Conservation (phyloP, 2,329 filamentous ascomycete genomes). For the Penicillium sp. region DNA sequence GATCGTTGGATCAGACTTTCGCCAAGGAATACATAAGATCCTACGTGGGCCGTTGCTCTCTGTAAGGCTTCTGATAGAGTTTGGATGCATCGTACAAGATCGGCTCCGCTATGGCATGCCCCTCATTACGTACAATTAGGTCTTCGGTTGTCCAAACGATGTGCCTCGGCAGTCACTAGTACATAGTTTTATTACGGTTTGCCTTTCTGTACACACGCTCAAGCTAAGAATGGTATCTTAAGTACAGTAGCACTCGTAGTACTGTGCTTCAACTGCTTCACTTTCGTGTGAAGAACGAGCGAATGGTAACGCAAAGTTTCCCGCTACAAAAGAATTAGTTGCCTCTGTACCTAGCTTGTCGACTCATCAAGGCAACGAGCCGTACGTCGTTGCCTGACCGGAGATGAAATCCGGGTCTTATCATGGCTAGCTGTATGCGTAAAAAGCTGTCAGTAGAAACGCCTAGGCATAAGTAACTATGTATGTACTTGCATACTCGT, state of each 20-base stretch:
- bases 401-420: not conserved
- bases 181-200: not conserved
- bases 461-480: not conserved
- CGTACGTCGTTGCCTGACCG: not conserved
- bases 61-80: slow-evolving; percentile 5
- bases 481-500: slow-evolving; percentile 1
- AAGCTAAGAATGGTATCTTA: not conserved
- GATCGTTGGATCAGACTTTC: slow-evolving; percentile 1
- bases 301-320: not conserved
- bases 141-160: no score
- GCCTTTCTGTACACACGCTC: not conserved
- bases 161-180: not conserved
- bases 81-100: slow-evolving; percentile 8
- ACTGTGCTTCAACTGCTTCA: no score
- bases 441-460: slow-evolving; percentile 2
- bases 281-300: no score
- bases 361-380: not conserved
- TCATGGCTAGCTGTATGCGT: slow-evolving; percentile 18
- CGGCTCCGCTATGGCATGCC: not conserved
- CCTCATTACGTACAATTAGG: not conserved
- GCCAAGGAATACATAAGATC: no score
- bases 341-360: not conserved
- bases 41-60: not conserved
- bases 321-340: not conserved
- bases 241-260: no score